Conservation (phyloP, 768 basidiomycete species). For the Sarcodon aspratus region DNA sequence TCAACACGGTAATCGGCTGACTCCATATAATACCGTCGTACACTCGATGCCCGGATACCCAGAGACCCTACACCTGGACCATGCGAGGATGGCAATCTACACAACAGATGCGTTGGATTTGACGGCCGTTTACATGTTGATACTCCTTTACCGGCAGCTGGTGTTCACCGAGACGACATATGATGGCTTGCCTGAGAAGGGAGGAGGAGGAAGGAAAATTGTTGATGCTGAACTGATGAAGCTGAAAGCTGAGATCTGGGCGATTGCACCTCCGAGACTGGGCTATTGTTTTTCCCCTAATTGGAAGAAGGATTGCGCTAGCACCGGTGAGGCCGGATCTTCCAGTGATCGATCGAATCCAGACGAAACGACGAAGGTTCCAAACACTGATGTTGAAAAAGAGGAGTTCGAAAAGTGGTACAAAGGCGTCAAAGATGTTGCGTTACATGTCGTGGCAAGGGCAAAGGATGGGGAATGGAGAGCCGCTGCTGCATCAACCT, state of each 20-base stretch:
- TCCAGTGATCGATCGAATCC: constrained; percentile 2
- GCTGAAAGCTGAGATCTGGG: constrained; percentile 69
- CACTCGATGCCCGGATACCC: constrained; percentile 39
- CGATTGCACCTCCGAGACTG: constrained; percentile 48
- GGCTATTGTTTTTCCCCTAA: constrained; percentile 41
- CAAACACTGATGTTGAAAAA: background rate
- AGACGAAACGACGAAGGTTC: background rate
- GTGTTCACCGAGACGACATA: constrained; percentile 29
- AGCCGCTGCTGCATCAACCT: constrained; percentile 1
- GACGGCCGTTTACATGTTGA: constrained; percentile 67
- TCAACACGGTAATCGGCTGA: constrained; percentile 12
- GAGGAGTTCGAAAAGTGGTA: constrained; percentile 41
- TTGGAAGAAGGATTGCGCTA: constrained; percentile 1
- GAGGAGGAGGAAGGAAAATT: constrained; percentile 25
- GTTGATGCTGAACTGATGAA: constrained; percentile 42
- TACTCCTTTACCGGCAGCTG: constrained; percentile 73
- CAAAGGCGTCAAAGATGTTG: constrained; percentile 48
- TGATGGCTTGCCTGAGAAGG: constrained; percentile 16
- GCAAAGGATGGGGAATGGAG: constrained; percentile 33
- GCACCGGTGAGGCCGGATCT: constrained; percentile 4
- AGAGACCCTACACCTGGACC: constrained; percentile 78
- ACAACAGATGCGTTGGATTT: constrained; percentile 67
- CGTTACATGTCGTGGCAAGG: constrained; percentile 66
- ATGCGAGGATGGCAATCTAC: constrained; percentile 51
- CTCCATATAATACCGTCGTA: constrained; percentile 13